Evolutionary conservation across 2,329 filamentous ascomycete genomes (phyloP).

Genomic region (Aspergillus unguis): DNA sequence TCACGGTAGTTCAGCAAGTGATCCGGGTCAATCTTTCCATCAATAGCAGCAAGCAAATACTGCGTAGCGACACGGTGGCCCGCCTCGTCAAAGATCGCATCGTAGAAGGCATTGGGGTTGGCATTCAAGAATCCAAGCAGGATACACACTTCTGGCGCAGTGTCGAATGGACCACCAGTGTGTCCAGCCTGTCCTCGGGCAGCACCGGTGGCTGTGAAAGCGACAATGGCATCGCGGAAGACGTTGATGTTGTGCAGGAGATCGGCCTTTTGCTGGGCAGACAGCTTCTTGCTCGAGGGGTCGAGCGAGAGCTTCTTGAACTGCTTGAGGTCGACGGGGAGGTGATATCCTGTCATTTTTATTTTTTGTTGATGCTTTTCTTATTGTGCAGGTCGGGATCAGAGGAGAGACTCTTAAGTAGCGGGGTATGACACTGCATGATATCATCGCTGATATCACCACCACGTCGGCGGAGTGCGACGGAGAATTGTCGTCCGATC

Average conservation of each 20-base stretch:
- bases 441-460: constrained; percentile 1
- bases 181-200: constrained; percentile 39
- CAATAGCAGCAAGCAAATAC: constrained; percentile 37
- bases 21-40: constrained; percentile 36
- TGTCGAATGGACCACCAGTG: constrained; percentile 41
- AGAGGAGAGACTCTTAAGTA: background rate
- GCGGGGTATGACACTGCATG: background rate
- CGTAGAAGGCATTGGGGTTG: constrained; percentile 31
- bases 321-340: constrained; percentile 33
- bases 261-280: constrained; percentile 35
- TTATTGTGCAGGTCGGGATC: background rate
- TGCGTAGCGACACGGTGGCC: constrained; percentile 43
- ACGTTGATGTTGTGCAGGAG: constrained; percentile 38
- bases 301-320: constrained; percentile 38
- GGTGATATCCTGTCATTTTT: constrained; percentile 9
- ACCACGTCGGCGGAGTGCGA: background rate
- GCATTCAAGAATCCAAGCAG: constrained; percentile 36
- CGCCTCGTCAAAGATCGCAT: constrained; percentile 39
- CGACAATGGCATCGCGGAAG: constrained; percentile 40
- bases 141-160: constrained; percentile 40
- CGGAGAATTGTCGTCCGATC: background rate
- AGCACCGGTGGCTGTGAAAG: constrained; percentile 39
- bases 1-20: constrained; percentile 43
- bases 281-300: constrained; percentile 33
- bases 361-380: background rate